Conservation (phyloP, 305 asterid genomes). For the Solanum chacoense region DNA sequence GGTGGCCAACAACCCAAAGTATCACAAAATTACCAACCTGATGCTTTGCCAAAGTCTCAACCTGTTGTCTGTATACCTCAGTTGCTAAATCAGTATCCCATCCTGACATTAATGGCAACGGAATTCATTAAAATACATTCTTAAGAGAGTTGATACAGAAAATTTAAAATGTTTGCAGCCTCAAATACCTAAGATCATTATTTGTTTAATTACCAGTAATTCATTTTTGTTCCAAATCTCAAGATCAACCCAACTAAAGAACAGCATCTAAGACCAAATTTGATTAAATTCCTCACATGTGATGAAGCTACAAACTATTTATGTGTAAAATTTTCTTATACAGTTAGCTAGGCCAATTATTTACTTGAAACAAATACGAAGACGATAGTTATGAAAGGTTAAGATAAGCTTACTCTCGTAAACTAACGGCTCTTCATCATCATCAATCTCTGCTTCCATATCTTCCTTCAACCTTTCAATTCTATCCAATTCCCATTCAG, state of each 20-base stretch:
- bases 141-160: background rate
- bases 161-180: background rate
- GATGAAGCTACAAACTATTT: background rate
- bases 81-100: conserved; percentile 99
- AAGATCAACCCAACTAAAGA: background rate
- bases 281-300: background rate
- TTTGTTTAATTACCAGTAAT: background rate
- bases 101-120: conserved; percentile 33
- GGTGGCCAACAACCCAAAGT: background rate
- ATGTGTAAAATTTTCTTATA: background rate
- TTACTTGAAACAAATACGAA: background rate
- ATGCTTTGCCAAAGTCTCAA: conserved; percentile 80
- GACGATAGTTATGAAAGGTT: background rate
- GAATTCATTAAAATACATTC: background rate
- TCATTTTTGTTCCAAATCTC: background rate
- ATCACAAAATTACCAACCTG: conserved; percentile 41
- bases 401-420: conserved; percentile 70
- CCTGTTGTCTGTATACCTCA: conserved; percentile 88
- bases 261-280: background rate
- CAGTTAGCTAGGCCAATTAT: background rate
- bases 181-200: background rate
- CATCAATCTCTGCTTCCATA: conserved; percentile 98
- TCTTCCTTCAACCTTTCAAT: conserved; percentile 96
- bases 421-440: conserved; percentile 93
- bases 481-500: conserved; percentile 96